Evolutionary conservation across 2,329 filamentous ascomycete genomes (phyloP), one percentile per base, ranked within the genome.

Genomic region (Aspergillus tamarii): DNA sequence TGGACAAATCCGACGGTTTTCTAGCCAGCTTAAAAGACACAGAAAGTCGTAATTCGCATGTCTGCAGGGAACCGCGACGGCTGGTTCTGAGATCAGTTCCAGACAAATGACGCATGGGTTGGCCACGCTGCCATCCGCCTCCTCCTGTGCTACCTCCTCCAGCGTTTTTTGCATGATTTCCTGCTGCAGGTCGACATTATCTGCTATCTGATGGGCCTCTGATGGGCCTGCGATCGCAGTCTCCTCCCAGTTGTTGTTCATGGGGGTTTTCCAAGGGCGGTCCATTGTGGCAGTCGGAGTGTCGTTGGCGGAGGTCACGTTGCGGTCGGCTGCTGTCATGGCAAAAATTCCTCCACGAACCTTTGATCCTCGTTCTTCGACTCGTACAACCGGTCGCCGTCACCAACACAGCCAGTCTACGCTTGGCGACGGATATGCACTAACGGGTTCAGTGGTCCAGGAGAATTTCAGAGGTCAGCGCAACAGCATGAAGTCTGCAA

Each of bases 61-160:
- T 48, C 87, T 85, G 82, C 94, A 98, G 9, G 94, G 93, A 23
- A 85, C 81, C 9, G 91, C 87, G 57, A 89, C 83, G 66, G 91
- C 93, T 59, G 87, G 80, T 71, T 95, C 91, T 11, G 88, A 87
- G 72, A 97, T 84, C 59, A 81, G 74, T 62, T 94, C 91, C 65
- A 97, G 88, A 77, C 94, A 98, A 77, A 98, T 95, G 67, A 96
- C 92, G 77, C 94, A 97, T 72, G 85, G 87, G 66, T 85, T 80
- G 58, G 75, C 72, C 64, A 75, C 64, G 45, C 75, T 67, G 56
- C 72, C 70, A 28, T 74, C 65, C 50, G 75, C 67, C 58, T 77
- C 68, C 57, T 76, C 74, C 39, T 72, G 64, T n/a, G 70, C 72
- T 65, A 83, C 79, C 72, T 84, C 80, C n/a, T 73, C 66, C 6